Evolutionary conservation across 176 grass and related monocot species (phyloP), one percentile per base, ranked within the genome.

Genomic region (Rhynchospora pubera): DNA sequence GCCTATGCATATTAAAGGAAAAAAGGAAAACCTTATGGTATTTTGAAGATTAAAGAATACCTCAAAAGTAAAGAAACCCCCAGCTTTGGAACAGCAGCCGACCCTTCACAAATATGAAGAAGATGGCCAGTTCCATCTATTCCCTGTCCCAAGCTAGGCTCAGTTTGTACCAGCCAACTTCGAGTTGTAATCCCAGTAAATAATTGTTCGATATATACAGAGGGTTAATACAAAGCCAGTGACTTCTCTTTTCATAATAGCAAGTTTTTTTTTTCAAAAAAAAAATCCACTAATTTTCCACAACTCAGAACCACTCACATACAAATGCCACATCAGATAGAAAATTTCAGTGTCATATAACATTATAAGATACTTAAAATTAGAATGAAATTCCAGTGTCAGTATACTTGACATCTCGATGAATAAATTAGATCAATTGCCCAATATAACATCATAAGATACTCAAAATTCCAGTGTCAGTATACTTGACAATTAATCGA

Each of bases 21-120:
- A 7, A 52, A 51, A 73, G 44, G 44, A 26, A 1, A 74, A 51
- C 9, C 18, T 0, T 52, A 46, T 10, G 46, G 21, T 28, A 28
- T 28, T 28, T 74, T 52, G 46, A 26, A 26, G 21, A 74, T 48
- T 5, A 64, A 9, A 24, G 10, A 81, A 61, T 92, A 95, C 96
- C 96, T 98, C 90, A 64, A 94, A 98, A 88, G 91, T 82, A 87
- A 98, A 94, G 90, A 98, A 98, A 47, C 90, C n/a, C 92, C 90
- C 62, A 90, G 82, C 52, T 85, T 89, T n/a, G 94, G 86, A 80
- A 77, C 87, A 11, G 67, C 89, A 59, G 82, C 67, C 24, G 88
- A 85, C 22, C 95, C 90, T 87, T 94, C 87, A 74, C 96, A 98
- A 8, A 98, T 87, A 93, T 84, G 90, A 77, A 98, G 65, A 44